Conservation (phyloP, 768 basidiomycete genomes). For the Pisolithus albus region DNA sequence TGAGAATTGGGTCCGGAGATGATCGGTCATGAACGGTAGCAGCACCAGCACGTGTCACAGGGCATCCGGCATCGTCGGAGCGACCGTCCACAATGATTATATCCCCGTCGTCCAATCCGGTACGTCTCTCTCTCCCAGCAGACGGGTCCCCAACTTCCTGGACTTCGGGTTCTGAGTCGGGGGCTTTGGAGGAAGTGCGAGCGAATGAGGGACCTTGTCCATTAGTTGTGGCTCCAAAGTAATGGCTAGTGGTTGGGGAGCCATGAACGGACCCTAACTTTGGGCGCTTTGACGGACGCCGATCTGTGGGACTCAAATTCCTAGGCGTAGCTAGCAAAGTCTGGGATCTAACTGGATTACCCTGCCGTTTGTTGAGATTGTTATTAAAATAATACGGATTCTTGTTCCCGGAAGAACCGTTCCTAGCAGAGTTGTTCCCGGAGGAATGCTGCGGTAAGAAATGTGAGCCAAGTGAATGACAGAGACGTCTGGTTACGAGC, state of each 20-base stretch:
- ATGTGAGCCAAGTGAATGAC: slow-evolving; percentile 1
- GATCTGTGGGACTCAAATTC: neutral
- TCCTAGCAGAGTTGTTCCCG: neutral
- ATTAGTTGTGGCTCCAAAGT: neutral
- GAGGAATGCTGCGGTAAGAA: slow-evolving; percentile 5
- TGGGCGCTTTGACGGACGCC: slow-evolving; percentile 17
- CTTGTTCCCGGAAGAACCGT: neutral
- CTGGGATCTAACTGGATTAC: slow-evolving; percentile 19
- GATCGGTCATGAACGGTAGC: slow-evolving; percentile 2
- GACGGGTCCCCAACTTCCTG: slow-evolving; percentile 11
- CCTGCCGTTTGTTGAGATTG: neutral
- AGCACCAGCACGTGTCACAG: slow-evolving; percentile 7
- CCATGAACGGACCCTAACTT: slow-evolving; percentile 8
- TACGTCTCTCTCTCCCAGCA: neutral
- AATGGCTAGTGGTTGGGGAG: neutral
- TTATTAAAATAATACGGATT: slow-evolving; percentile 3
- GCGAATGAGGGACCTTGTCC: slow-evolving; percentile 3
- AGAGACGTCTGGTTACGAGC: slow-evolving; percentile 1
- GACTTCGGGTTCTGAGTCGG: slow-evolving; percentile 16
- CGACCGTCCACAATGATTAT: slow-evolving; percentile 11
- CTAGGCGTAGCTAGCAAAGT: slow-evolving; percentile 15
- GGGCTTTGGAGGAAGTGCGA: neutral
- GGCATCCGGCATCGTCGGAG: slow-evolving; percentile 20
- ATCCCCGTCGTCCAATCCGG: slow-evolving; percentile 12
- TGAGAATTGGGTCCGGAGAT: slow-evolving; percentile 19